phyloP scores from a whole-genome alignment of 768 basidiomycete species.

The Suillus sp. region DNA sequence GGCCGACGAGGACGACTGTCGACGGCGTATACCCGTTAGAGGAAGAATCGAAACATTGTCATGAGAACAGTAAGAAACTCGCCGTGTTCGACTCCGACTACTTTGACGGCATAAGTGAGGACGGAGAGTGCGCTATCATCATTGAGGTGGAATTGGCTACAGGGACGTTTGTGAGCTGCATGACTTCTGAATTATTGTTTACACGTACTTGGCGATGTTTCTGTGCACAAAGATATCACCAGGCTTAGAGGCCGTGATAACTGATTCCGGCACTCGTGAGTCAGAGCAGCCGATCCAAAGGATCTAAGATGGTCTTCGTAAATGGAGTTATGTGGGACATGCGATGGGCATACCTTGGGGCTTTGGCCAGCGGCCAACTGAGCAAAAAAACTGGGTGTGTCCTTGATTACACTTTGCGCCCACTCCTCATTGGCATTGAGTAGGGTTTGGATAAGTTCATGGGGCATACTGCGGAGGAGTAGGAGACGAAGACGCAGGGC shows the following conservation, averaged over 20 bases:
- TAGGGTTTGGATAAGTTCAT: conserved; percentile 20
- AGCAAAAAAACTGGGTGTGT: conserved; percentile 66
- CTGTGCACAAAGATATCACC: conserved; percentile 89
- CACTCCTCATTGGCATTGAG: conserved; percentile 64
- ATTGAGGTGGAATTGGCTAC: conserved; percentile 69
- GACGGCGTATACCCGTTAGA: conserved; percentile 9
- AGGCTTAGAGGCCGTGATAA: conserved; percentile 70
- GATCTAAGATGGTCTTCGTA: conserved; percentile 41
- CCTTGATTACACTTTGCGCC: conserved; percentile 57
- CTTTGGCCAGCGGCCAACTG: conserved; percentile 62
- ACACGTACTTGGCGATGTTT: conserved; percentile 83
- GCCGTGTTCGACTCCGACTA: conserved; percentile 80
- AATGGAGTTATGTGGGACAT: neutral
- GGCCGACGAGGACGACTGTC: conserved; percentile 79
- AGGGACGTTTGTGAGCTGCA: neutral
- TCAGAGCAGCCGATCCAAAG: conserved; percentile 88
- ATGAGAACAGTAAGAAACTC: conserved; percentile 38
- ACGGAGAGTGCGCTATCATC: conserved; percentile 76
- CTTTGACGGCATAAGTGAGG: conserved; percentile 70
- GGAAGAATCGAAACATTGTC: conserved; percentile 33
- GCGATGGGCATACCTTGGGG: conserved; percentile 53
- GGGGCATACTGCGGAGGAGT: neutral
- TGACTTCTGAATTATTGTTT: neutral
- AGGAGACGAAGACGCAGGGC: neutral
- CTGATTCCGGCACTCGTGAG: conserved; percentile 84